phyloP scores from a whole-genome alignment of 129 eudicot species.

The Kitagawia praeruptora region DNA sequence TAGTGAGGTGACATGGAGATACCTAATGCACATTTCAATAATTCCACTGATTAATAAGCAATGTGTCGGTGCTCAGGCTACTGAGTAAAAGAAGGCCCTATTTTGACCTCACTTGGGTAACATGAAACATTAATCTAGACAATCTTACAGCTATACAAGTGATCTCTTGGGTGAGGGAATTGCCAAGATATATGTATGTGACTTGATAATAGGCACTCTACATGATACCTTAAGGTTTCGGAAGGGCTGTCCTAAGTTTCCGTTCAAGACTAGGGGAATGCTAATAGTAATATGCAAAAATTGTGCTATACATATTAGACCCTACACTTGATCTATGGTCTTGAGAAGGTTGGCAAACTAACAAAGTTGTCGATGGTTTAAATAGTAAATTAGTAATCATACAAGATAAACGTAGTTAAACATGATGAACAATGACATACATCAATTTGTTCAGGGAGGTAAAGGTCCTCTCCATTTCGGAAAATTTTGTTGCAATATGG shows the following conservation, averaged over 20 bases:
- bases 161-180: background rate
- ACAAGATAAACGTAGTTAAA: background rate
- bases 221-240: background rate
- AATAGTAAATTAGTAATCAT: background rate
- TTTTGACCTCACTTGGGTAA: background rate
- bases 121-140: background rate
- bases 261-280: background rate
- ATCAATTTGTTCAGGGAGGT: constrained; percentile 47
- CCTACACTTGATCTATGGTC: background rate
- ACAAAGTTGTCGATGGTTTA: background rate
- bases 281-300: background rate
- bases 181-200: background rate
- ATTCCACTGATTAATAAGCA: background rate
- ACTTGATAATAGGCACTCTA: background rate
- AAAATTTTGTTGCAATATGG: constrained; percentile 57
- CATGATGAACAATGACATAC: constrained; percentile 31
- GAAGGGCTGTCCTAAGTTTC: background rate
- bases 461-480: constrained; percentile 68
- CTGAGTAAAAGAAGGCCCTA: background rate
- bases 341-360: background rate
- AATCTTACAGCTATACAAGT: background rate
- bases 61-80: background rate
- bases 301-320: background rate
- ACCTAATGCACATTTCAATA: background rate
- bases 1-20: background rate